phyloP scores from a whole-genome alignment of 345 rosid genomes.

The Litchi chinensis region DNA sequence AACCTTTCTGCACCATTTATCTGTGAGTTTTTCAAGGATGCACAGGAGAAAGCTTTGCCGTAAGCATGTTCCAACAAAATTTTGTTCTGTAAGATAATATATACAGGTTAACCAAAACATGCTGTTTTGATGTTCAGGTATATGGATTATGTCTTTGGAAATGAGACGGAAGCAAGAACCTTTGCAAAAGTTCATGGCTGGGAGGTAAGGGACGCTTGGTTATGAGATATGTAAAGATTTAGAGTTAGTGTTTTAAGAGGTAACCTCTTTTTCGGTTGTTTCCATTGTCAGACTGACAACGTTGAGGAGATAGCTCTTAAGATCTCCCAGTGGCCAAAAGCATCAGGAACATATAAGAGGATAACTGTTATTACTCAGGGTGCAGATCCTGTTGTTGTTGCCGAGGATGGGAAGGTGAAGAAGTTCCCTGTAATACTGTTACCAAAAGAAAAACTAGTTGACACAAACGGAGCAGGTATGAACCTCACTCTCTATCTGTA shows the following conservation, averaged over 20 bases:
- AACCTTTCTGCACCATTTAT: conserved; percentile 98
- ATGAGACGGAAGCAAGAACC: conserved; percentile 93
- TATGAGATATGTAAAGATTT: background rate
- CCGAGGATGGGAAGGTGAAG: conserved; percentile 89
- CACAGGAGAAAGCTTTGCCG: conserved; percentile 72
- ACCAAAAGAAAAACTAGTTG: conserved; percentile 91
- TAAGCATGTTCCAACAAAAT: conserved; percentile 37
- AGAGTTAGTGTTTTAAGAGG: background rate
- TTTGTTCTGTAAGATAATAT: background rate
- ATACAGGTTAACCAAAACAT: background rate
- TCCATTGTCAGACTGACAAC: conserved; percentile 61
- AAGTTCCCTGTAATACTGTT: conserved; percentile 73
- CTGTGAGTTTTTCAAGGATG: conserved; percentile 97
- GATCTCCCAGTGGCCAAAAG: conserved; percentile 86
- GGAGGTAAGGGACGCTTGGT: conserved; percentile 55
- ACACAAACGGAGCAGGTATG: conserved; percentile 96
- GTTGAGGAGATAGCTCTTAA: conserved; percentile 91
- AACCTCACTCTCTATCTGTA: background rate
- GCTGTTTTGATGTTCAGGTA: conserved; percentile 47
- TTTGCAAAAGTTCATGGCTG: conserved; percentile 94
- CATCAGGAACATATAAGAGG: conserved; percentile 80
- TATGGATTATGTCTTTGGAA: conserved; percentile 90
- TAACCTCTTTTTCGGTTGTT: background rate
- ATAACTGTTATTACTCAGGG: conserved; percentile 95
- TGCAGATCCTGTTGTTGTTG: conserved; percentile 91